Conservation (phyloP, 768 basidiomycete species). For the Amanita exitialis region DNA sequence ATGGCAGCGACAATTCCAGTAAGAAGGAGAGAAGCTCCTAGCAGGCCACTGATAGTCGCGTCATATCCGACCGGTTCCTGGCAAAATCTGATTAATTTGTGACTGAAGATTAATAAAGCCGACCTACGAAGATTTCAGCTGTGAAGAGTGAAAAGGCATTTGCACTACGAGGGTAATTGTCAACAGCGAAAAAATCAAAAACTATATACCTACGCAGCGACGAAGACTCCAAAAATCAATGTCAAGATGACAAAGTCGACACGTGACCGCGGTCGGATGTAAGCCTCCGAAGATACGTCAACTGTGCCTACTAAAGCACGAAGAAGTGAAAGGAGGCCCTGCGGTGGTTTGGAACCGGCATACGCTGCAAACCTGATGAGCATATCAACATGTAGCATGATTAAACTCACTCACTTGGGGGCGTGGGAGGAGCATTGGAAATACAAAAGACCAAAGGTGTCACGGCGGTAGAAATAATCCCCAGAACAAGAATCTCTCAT, state of each 20-base stretch:
- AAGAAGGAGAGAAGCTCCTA: conserved; percentile 59
- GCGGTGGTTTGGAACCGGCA: conserved; percentile 50
- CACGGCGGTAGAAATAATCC: conserved; percentile 56
- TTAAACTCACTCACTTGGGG: conserved; percentile 49
- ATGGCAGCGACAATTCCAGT: conserved; percentile 63
- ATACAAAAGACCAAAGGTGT: conserved; percentile 54
- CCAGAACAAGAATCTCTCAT: conserved; percentile 56
- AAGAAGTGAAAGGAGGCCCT: conserved; percentile 39
- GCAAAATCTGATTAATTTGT: conserved; percentile 15
- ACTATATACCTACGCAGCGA: conserved; percentile 41
- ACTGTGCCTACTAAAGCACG: conserved; percentile 40
- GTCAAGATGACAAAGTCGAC: conserved; percentile 58
- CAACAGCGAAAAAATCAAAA: not conserved
- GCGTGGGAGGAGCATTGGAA: conserved; percentile 52
- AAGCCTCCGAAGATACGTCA: conserved; percentile 25
- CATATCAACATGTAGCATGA: conserved; percentile 1
- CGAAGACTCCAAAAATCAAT: conserved; percentile 52
- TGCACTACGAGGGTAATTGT: conserved; percentile 24
- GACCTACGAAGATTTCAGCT: conserved; percentile 53
- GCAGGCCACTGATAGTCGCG: conserved; percentile 50
- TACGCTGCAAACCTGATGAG: conserved; percentile 34
- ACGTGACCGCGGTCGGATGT: conserved; percentile 59
- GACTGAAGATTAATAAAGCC: not conserved
- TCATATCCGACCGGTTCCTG: conserved; percentile 66
- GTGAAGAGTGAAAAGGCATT: conserved; percentile 60